These are phyloP conservation scores for Claviceps africana DNA, from an alignment of 2,329 filamentous ascomycete species.

Conservation along the genomic window DNA sequence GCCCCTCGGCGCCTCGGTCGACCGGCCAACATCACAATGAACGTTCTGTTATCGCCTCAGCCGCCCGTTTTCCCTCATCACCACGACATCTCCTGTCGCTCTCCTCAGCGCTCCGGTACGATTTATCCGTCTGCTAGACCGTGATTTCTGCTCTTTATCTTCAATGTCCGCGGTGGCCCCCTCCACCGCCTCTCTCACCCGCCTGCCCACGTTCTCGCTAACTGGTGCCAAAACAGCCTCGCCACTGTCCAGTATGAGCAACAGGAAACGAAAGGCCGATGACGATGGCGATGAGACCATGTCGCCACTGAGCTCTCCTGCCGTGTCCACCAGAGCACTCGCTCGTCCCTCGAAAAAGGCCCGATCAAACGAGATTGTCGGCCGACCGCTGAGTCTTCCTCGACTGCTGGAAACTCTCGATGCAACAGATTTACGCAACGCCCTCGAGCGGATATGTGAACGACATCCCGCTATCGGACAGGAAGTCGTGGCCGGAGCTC, in stretches of 20 bases:
- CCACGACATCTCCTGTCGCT: constrained; percentile 40
- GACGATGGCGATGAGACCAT: constrained; percentile 75
- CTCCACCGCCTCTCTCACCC: not conserved
- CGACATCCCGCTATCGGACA: constrained; percentile 73
- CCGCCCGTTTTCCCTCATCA: constrained; percentile 45
- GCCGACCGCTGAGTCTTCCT: constrained; percentile 40
- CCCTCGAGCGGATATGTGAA: constrained; percentile 85
- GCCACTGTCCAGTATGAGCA: constrained; percentile 39
- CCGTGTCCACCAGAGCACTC: constrained; percentile 54
- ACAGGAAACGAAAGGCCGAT: constrained; percentile 75
- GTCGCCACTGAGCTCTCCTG: constrained; percentile 72
- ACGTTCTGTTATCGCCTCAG: constrained; percentile 47
- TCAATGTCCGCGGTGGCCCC: not conserved
- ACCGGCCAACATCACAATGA: constrained; percentile 32
- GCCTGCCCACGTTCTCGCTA: not conserved
- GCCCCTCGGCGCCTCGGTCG: not conserved
- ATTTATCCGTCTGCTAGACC: constrained; percentile 7
- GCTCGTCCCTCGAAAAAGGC: constrained; percentile 50
- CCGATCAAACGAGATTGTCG: constrained; percentile 49
- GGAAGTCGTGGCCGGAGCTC: constrained; percentile 72
- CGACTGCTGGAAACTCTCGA: constrained; percentile 92
- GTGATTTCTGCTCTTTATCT: not conserved
- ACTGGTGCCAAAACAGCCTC: constrained; percentile 14
- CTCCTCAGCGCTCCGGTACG: constrained; percentile 42
- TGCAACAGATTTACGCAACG: constrained; percentile 64